Base-by-base conservation (phyloP, 805 yeast species). In the Yarrowia sp. region DNA sequence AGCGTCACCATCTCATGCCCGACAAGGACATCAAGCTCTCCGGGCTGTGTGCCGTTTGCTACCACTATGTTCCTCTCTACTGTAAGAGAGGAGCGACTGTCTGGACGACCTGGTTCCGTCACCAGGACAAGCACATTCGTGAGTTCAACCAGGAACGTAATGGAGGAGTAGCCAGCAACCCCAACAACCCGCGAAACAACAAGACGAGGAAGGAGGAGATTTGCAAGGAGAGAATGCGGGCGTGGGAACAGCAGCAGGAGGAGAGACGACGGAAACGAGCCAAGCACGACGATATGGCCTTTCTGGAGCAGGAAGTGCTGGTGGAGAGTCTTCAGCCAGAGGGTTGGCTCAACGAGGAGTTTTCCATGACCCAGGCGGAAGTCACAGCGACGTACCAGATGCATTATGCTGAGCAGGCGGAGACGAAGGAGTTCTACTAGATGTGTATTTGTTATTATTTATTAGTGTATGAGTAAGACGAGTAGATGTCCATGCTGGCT, bases 51-150 rank as follows among this genome's bases (percentile, higher is more conserved):
- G 0, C 47, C 27, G 16, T 38, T 19, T 55, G 61, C 21, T n/a
- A 16, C 12, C 35, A 39, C 9, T 55, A n/a, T 6, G 36, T 38
- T 3, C 61, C 61, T 8, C 47, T 55, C 6, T 51, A 22, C 12
- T 38, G 36, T 29, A 55, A 55, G 12, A 12, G 42, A 24, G 61
- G 47, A 4, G 61, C 47, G 5, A 39, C 46, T 7, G 21, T 33
- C 2, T 55, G 61, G 61, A 55, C 47, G 3, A 27, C 61, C 16
- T 55, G 61, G 61, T 55, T 55, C 29, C 36, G 61, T 7, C 47
- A 55, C n/a, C 61, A 55, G 61, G 61, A 55, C 19, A 27, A 38
- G 12, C 61, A 55, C n/a, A 27, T 55, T 9, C 61, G 47, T 6
- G 19, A 38, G 36, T n/a, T 18, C 22, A 55, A 55, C 41, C 61